Evolutionary conservation across 805 yeast genomes (phyloP), one percentile per base, ranked within the genome.

Genomic region (Yarrowia divulgata): DNA sequence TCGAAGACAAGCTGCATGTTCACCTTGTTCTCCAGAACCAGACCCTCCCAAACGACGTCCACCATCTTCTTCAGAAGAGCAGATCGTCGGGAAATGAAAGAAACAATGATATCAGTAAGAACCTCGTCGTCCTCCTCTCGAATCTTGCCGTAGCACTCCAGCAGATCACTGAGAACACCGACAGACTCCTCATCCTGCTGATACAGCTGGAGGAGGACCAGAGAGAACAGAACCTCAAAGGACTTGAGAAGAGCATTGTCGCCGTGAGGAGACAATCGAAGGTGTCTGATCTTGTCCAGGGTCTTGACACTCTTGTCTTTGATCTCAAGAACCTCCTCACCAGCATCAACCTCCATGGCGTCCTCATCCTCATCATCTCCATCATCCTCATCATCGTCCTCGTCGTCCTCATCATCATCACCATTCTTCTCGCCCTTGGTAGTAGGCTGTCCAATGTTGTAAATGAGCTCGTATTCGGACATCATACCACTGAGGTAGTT

Each of bases 201-300:
- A 75, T 88, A 93, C 42, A 93, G 81, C 76, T 92, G 97, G 14
- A 94, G 75, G 29, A 93, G 78, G 3, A 89, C 88, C 84, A 90
- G 86, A 0, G 97, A 89, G 69, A 90, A 85, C 55, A 94, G 80
- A 45, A 91, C 79, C 77, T 92, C 96, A 74, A 94, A 89, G 52
- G 92, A 89, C 70, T 81, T 80, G 71, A 88, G 76, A 72, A 86
- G 85, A 70, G 82, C 78, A 45, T 75, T 71, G 69, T 79, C 76
- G 54, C 70, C 79, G 52, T 79, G 81, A 4, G 78, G 75, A 37
- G 81, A 73, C 42, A 71, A 75, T 64, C 81, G 77, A 69, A 79
- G 76, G 34, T 78, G 75, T 71, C 78, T 77, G 29, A 87, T 81
- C 66, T 81, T 79, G 19, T 79, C 79, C 60, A 92, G 79, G 1